phyloP scores from a whole-genome alignment of 148 eudicot species.

The Mesembryanthemum crystallinum region DNA sequence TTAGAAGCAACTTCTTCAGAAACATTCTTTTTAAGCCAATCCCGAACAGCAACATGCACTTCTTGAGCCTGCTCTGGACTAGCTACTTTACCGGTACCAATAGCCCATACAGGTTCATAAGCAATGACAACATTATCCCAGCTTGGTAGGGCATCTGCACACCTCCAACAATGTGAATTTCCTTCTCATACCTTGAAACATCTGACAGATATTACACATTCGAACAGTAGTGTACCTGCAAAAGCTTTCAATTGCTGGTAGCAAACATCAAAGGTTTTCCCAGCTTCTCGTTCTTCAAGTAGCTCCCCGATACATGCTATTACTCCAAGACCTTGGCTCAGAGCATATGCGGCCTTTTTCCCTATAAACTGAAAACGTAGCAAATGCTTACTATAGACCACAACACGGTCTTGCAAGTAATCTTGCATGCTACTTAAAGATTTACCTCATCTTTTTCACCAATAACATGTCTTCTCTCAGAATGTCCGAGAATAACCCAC shows the following conservation, averaged over 20 bases:
- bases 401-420: background rate
- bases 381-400: slow-evolving; percentile 20
- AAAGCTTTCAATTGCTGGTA: slow-evolving; percentile 77
- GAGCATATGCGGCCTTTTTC: slow-evolving; percentile 92
- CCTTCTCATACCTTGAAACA: background rate
- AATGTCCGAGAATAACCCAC: slow-evolving; percentile 98
- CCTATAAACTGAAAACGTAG: slow-evolving; percentile 73
- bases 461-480: slow-evolving; percentile 84
- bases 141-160: slow-evolving; percentile 84
- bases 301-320: slow-evolving; percentile 95
- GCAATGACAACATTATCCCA: slow-evolving; percentile 93
- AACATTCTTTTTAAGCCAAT: slow-evolving; percentile 93
- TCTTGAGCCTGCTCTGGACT: slow-evolving; percentile 96
- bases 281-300: slow-evolving; percentile 82
- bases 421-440: background rate
- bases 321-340: slow-evolving; percentile 76
- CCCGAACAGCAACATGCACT: slow-evolving; percentile 88
- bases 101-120: slow-evolving; percentile 99
- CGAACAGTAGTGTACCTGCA: slow-evolving; percentile 51
- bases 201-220: background rate
- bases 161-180: slow-evolving; percentile 7
- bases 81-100: slow-evolving; percentile 99
- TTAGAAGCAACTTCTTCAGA: slow-evolving; percentile 92
- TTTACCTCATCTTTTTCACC: slow-evolving; percentile 80
- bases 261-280: slow-evolving; percentile 91